Conservation (phyloP, 2,329 filamentous ascomycete genomes). For the Neonectria coccinea region DNA sequence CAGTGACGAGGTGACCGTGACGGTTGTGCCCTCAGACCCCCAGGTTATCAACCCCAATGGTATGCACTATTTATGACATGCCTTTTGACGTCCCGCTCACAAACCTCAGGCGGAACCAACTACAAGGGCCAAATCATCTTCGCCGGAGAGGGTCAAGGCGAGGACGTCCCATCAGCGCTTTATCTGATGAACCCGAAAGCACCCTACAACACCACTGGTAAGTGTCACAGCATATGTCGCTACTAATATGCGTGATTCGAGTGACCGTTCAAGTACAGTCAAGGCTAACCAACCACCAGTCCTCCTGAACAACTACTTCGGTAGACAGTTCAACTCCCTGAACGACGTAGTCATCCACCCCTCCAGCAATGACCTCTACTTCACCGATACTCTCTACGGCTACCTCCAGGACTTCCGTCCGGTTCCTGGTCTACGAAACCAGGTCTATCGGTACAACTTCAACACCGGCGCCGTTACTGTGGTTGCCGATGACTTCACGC, state of each 20-base stretch:
- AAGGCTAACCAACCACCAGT: constrained; percentile 44
- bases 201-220: constrained; percentile 64
- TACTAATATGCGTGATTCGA: neutral
- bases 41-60: constrained; percentile 64
- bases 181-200: constrained; percentile 47
- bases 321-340: constrained; percentile 69
- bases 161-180: constrained; percentile 42
- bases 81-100: neutral
- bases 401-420: constrained; percentile 69
- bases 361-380: constrained; percentile 69
- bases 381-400: constrained; percentile 72
- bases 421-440: constrained; percentile 63
- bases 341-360: constrained; percentile 69
- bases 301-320: constrained; percentile 70
- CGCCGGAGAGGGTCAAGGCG: constrained; percentile 63
- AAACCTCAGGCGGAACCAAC: constrained; percentile 59
- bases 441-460: constrained; percentile 69
- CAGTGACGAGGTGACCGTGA: constrained; percentile 54
- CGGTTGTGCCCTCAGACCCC: constrained; percentile 56
- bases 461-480: constrained; percentile 62
- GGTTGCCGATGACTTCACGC: constrained; percentile 67
- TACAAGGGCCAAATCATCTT: constrained; percentile 63
- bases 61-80: constrained; percentile 36
- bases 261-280: fast-evolving
- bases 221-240: constrained; percentile 14